These are phyloP conservation scores for Debaryomyces singareniensis DNA, from an alignment of 1,139 yeast species.

Conservation along the genomic window DNA sequence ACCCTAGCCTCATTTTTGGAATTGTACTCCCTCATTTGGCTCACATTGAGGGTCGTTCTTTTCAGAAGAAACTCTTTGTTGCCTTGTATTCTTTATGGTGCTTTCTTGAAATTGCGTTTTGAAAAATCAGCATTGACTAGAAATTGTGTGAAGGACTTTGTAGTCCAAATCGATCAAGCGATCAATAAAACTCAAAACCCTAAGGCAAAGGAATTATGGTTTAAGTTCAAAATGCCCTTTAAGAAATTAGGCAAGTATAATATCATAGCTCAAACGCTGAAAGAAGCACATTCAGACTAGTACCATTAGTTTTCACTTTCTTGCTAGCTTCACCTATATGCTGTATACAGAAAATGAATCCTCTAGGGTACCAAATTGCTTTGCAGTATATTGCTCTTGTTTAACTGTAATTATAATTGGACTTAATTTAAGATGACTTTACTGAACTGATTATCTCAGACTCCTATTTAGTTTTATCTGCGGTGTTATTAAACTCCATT, in stretches of 20 bases:
- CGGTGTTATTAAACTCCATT: too few relatives aligned
- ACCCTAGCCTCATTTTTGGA: slow-evolving; percentile 69
- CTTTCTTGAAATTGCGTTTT: slow-evolving; percentile 72
- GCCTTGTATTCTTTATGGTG: slow-evolving; percentile 49
- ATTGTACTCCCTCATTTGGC: slow-evolving; percentile 45
- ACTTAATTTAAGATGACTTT: too few relatives aligned
- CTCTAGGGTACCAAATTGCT: too few relatives aligned
- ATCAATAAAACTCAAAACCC: slow-evolving; percentile 56
- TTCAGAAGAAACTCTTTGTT: slow-evolving; percentile 62
- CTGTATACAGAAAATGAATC: too few relatives aligned
- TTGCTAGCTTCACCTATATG: too few relatives aligned
- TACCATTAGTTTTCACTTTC: too few relatives aligned
- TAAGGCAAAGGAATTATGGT: slow-evolving; percentile 58
- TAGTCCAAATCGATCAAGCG: slow-evolving; percentile 63
- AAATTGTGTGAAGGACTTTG: slow-evolving; percentile 62
- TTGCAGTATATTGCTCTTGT: too few relatives aligned
- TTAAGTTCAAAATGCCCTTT: slow-evolving; percentile 42
- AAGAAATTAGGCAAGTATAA: slow-evolving; percentile 32
- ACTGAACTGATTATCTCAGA: too few relatives aligned
- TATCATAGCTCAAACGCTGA: too few relatives aligned
- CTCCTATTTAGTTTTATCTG: too few relatives aligned
- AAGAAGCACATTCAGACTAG: not conserved
- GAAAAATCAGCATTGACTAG: slow-evolving; percentile 74
- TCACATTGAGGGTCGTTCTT: slow-evolving; percentile 50
- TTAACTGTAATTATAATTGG: too few relatives aligned